Conservation (phyloP, 352 stramenopile genomes). For the Globisporangium viniferum region DNA sequence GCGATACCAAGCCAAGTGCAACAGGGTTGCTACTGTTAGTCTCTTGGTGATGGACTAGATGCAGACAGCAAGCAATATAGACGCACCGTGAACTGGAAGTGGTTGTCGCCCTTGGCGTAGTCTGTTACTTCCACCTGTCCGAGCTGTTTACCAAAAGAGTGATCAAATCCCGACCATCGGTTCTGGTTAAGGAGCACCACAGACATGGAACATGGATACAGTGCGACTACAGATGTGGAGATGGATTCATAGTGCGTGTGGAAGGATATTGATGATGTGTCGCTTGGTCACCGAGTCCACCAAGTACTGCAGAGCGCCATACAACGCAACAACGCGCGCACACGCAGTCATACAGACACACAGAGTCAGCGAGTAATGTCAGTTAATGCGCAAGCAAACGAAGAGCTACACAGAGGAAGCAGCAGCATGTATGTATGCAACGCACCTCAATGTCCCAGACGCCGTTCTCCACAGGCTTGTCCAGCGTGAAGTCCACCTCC, state of each 20-base stretch:
- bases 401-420: neutral
- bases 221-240: neutral
- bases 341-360: neutral
- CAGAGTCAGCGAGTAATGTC: neutral
- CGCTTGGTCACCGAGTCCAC: constrained; percentile 82
- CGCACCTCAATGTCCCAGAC: constrained; percentile 78
- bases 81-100: constrained; percentile 85
- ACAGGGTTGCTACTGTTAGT: too few species aligned
- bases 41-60: neutral
- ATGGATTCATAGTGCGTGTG: constrained; percentile 9
- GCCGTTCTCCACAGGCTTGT: constrained; percentile 55
- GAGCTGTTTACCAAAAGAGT: constrained; percentile 44
- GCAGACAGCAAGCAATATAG: neutral
- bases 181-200: constrained; percentile 29
- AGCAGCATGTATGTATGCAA: constrained; percentile 1
- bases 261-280: constrained; percentile 88
- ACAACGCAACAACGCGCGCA: neutral
- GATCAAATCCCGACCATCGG: neutral
- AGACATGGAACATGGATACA: neutral
- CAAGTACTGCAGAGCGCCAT: constrained; percentile 50
- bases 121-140: constrained; percentile 59
- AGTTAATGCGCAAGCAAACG: neutral
- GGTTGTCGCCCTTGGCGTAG: constrained; percentile 66
- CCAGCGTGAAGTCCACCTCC: constrained; percentile 76
- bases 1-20: neutral